These are phyloP conservation scores for Nyssa sinensis DNA, from an alignment of 148 eudicot genomes.

Conservation along the genomic window DNA sequence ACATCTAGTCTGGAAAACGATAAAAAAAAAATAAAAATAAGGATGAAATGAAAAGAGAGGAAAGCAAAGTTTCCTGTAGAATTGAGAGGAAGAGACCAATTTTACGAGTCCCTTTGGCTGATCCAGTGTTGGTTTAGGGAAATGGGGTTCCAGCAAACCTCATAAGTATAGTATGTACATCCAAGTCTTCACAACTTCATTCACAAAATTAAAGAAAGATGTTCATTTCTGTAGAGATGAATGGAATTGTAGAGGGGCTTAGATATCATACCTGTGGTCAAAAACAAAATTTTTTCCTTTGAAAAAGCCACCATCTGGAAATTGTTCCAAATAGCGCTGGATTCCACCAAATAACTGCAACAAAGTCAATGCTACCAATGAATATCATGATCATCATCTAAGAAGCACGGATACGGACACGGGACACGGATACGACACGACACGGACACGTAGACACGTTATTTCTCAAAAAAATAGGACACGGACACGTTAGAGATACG, in stretches of 20 bases:
- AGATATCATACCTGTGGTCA: constrained; percentile 71
- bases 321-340: constrained; percentile 91
- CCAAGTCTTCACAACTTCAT: background rate
- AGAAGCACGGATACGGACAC: too few relatives aligned
- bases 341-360: constrained; percentile 91
- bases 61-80: background rate
- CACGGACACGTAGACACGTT: too few relatives aligned
- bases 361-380: constrained; percentile 11
- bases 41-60: background rate
- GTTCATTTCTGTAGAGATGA: background rate
- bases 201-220: background rate
- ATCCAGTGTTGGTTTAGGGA: background rate
- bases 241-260: background rate
- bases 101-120: background rate
- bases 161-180: background rate
- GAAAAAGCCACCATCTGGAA: constrained; percentile 93
- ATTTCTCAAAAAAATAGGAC: too few relatives aligned
- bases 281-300: constrained; percentile 95
- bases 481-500: too few relatives aligned
- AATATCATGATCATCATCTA: constrained; percentile 3
- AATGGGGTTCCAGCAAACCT: background rate
- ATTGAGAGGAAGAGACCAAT: background rate
- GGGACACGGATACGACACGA: too few relatives aligned
- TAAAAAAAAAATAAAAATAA: background rate
- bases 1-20: background rate